A percentile compares a stretch with the other conserved stretches of the same genome.
Evolutionary conservation across 352 stramenopile species (phyloP).

Genomic region (Pythium dissotocum): DNA sequence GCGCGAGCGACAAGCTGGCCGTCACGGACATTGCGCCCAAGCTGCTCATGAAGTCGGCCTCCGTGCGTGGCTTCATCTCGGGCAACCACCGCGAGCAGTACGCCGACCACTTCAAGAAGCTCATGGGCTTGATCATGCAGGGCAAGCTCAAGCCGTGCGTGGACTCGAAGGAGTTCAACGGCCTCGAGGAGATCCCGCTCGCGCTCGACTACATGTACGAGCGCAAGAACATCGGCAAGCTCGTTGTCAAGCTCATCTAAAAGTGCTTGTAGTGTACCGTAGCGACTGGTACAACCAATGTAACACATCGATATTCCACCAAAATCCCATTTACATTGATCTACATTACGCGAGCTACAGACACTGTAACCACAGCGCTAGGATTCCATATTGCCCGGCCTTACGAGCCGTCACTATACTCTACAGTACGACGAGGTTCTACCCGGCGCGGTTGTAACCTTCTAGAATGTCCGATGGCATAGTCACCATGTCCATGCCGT

Average conservation of each 20-base stretch:
- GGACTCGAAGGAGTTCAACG: slow-evolving; percentile 47
- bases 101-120: slow-evolving; percentile 42
- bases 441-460: too few species aligned
- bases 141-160: slow-evolving; percentile 55
- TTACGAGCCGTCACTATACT: too few species aligned
- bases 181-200: slow-evolving; percentile 58
- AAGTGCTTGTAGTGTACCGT: too few species aligned
- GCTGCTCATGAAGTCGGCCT: slow-evolving; percentile 40
- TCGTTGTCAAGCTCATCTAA: slow-evolving; percentile 67
- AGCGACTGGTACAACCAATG: too few species aligned
- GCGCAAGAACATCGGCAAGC: slow-evolving; percentile 83
- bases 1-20: slow-evolving; percentile 25
- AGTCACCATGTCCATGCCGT: too few species aligned
- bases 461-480: too few species aligned
- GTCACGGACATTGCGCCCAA: slow-evolving; percentile 16
- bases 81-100: slow-evolving; percentile 39
- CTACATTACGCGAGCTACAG: too few species aligned
- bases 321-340: too few species aligned
- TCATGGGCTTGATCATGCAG: slow-evolving; percentile 51
- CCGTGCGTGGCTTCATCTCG: slow-evolving; percentile 43
- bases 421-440: too few species aligned
- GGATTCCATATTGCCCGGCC: too few species aligned
- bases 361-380: too few species aligned
- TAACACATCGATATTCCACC: too few species aligned
- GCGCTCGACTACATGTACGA: slow-evolving; percentile 76